Evolutionary conservation across 352 stramenopile genomes (phyloP), one percentile per base, ranked within the genome.

Genomic region (Phytopythium chamaehyphon): DNA sequence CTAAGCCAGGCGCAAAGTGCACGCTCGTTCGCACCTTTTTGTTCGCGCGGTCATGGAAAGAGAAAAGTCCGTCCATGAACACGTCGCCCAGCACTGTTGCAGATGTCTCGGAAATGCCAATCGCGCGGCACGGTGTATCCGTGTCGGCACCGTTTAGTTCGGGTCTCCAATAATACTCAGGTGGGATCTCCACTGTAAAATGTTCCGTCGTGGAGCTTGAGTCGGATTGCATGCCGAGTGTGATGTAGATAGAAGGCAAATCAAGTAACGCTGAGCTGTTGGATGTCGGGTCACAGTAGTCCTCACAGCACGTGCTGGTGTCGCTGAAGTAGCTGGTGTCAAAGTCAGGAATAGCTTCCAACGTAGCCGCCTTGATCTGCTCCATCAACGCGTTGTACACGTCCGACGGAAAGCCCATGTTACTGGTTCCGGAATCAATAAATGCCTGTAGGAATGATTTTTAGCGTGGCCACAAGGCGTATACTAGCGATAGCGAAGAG

Each of bases 41-140:
- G 54, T 83, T 66, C 2, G 46, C 64, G 15, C 83, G 81, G 60
- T 93, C 77, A 55, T 93, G 83, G 28, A 89, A 86, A 12, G 75
- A 66, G 50, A 84, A 90, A 28, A 93, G 57, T 0, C 83, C 83
- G 48, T 93, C 83, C 76, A 93, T 87, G 45, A 93, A 90, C n/a
- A 93, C 83, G 42, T 88, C 74, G 10, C 83, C 83, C 12, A 93
- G 71, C 39, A 93, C 69, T 28, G 76, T 85, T 24, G 73, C 71
- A 1, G 67, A 70, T 18, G 78, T 74, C 56, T 93, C 83, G 0
- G 81, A 83, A 40, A 93, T 87, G n/a, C 83, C 83, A 9, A 92
- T 77, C 1, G 83, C 80, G 37, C 83, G 76, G 26, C 83, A 93
- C 2, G 71, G 66, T 11, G 62, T 66, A 42, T 74, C 68, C 9